Percentiles rank a stretch among this genome's conserved stretches.
phyloP scores from a whole-genome alignment of 2,329 filamentous ascomycete genomes.

The Shiraia sp. region DNA sequence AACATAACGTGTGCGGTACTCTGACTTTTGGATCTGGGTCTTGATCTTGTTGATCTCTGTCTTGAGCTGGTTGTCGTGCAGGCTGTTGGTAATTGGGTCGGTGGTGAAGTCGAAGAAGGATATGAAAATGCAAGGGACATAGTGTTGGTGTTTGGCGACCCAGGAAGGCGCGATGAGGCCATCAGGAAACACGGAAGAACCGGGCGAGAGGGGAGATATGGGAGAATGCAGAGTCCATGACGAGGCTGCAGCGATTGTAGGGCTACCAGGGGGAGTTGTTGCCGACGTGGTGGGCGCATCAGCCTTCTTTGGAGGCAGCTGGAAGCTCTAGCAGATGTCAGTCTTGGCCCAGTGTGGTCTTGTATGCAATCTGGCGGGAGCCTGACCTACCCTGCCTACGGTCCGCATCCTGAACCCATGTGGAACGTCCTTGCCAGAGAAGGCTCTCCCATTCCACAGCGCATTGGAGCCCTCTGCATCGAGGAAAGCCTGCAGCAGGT shows the following conservation, averaged over 20 bases:
- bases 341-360: constrained; percentile 14
- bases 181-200: constrained; percentile 84
- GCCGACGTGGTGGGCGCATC: constrained; percentile 59
- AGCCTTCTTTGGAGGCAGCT: constrained; percentile 65
- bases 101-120: constrained; percentile 79
- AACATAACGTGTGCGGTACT: constrained; percentile 77
- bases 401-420: constrained; percentile 70
- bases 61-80: constrained; percentile 87
- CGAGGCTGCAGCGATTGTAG: constrained; percentile 54
- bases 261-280: constrained; percentile 55
- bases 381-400: constrained; percentile 76
- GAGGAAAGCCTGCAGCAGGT: constrained; percentile 68
- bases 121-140: constrained; percentile 78
- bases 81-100: constrained; percentile 71
- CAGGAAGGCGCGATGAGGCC: constrained; percentile 81
- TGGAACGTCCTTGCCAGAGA: constrained; percentile 49
- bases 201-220: constrained; percentile 84
- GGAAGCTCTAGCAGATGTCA: constrained; percentile 53
- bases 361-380: constrained; percentile 21
- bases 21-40: constrained; percentile 67
- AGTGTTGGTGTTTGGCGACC: constrained; percentile 85
- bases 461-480: constrained; percentile 65
- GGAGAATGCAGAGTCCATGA: constrained; percentile 77
- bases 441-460: constrained; percentile 68
- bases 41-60: constrained; percentile 81